Conservation (phyloP, 2,329 filamentous ascomycete genomes). For the Fusarium musae region DNA sequence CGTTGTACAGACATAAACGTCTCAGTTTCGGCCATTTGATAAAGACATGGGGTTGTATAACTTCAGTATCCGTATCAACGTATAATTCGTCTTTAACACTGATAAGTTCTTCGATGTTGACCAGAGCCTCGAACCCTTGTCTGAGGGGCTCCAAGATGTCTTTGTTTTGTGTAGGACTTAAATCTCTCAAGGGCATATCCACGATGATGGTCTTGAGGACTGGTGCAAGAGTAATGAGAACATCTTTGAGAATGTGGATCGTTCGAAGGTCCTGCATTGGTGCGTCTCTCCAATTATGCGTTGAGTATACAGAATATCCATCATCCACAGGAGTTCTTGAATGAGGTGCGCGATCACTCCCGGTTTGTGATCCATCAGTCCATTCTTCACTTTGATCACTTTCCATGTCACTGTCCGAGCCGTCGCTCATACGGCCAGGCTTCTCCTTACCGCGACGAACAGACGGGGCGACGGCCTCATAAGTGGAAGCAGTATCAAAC, state of each 20-base stretch:
- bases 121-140: constrained; percentile 27
- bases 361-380: background rate
- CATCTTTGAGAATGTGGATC: background rate
- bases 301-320: background rate
- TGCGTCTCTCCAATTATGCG: background rate
- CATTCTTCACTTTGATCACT: too few relatives aligned
- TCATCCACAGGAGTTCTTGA: background rate
- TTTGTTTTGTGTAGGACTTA: background rate
- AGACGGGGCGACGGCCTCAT: fast-evolving
- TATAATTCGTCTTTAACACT: constrained; percentile 38
- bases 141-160: constrained; percentile 18
- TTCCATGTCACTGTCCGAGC: too few relatives aligned
- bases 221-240: constrained; percentile 24
- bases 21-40: constrained; percentile 36
- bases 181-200: constrained; percentile 35
- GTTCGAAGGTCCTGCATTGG: constrained; percentile 9
- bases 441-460: fast-evolving
- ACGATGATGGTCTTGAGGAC: constrained; percentile 25
- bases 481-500: background rate
- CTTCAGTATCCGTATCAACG: background rate
- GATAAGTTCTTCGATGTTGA: constrained; percentile 40
- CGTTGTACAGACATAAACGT: constrained; percentile 33
- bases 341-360: background rate
- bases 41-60: constrained; percentile 21
- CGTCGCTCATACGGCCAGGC: background rate